These are phyloP conservation scores for Polygonum maritimum DNA, from an alignment of 148 eudicot genomes.

Conservation along the genomic window DNA sequence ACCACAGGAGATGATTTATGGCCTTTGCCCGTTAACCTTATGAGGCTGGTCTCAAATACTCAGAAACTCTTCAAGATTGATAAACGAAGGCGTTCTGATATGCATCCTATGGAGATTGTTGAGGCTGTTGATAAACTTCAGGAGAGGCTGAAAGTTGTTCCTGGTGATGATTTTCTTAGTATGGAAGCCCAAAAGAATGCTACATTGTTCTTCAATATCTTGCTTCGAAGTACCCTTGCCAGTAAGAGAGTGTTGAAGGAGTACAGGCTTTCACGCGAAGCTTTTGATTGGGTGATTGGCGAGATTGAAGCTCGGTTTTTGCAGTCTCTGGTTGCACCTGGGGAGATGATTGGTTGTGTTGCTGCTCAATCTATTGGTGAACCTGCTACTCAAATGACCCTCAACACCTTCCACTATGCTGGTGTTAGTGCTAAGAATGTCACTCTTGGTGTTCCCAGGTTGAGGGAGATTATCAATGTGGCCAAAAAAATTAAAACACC, in stretches of 20 bases:
- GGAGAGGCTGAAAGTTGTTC: conserved; percentile 88
- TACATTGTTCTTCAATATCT: conserved; percentile 83
- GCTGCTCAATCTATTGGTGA: conserved; percentile 99
- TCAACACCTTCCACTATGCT: conserved; percentile 97
- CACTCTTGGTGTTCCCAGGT: conserved; percentile 96
- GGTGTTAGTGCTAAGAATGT: conserved; percentile 99
- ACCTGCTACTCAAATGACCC: conserved; percentile 99
- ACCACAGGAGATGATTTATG: conserved; percentile 85
- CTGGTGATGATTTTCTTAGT: conserved; percentile 86
- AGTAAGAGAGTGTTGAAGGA: conserved; percentile 90
- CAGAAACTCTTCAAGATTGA: conserved; percentile 93
- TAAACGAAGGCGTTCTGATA: conserved; percentile 71
- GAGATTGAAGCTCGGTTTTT: conserved; percentile 91
- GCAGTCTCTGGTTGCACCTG: conserved; percentile 97
- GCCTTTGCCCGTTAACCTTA: conserved; percentile 94
- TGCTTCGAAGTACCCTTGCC: conserved; percentile 88
- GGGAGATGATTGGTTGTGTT: conserved; percentile 99
- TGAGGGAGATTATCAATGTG: conserved; percentile 96
- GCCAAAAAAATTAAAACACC: conserved; percentile 98
- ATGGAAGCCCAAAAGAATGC: conserved; percentile 98
- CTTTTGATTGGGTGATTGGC: conserved; percentile 97
- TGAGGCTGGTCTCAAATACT: conserved; percentile 83
- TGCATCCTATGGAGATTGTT: conserved; percentile 97
- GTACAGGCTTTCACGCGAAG: conserved; percentile 82
- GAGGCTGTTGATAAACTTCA: conserved; percentile 98